Evolutionary conservation across 352 stramenopile species (phyloP), one percentile per base, ranked within the genome.

Genomic region (Plasmopara halstedii): DNA sequence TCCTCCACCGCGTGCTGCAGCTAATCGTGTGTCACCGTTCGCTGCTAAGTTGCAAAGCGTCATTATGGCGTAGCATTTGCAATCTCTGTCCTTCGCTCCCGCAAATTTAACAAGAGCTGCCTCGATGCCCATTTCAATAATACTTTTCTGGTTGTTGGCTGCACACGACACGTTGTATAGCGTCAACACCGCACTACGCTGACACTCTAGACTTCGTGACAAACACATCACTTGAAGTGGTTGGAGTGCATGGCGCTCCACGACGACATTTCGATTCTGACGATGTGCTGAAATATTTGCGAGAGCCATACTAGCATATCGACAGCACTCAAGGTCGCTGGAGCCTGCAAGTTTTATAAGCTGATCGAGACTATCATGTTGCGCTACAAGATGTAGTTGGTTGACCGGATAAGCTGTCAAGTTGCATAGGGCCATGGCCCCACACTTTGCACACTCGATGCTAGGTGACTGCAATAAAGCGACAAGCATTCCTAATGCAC

Each of bases 111-210:
- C 81, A 11, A 98, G 76, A 4, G 85, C 77, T 1, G 84, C 58
- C 25, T 93, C 78, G n/a, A 97, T 74, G 25, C 90, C 78, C 14
- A 85, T 74, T 17, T 95, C 78, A 4, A 96, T 81, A 44, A 98
- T 86, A 49, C 77, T 73, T 6, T 88, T 48, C 56, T 97, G 93
- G 51, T 97, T 98, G 6, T 60, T 58, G 45, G 93, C 75, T 6
- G 84, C 85, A 37, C 88, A 97, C 6, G 88, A 97, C 4, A 98
- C 73, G 46, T 98, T 98, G 77, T 97, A 98, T 9, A 98, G 67
- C 10, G 90, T 81, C 5, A 98, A 66, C 3, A 87, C 85, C 7
- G 83, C 86, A 20, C 84, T 94, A 42, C 92, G 83, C 46, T 97
- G 88, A 42, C 86, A 90, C 46, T 97, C 89, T 14, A 97, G 67